Evolutionary conservation across 2,329 filamentous ascomycete species (phyloP).

Genomic region (Colletotrichum somersetense): DNA sequence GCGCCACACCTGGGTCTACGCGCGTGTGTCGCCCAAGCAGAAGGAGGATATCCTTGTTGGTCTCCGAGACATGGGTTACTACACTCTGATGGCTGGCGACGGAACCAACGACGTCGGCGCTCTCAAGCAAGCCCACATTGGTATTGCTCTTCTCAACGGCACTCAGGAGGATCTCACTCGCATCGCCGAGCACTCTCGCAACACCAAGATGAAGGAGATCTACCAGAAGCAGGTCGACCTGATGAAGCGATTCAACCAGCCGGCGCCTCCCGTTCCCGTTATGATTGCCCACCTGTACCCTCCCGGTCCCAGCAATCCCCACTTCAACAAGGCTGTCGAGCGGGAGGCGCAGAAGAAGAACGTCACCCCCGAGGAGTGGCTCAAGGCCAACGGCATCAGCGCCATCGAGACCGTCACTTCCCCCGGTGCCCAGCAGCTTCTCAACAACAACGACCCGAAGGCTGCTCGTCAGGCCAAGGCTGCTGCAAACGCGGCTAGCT

Average conservation of each 20-base stretch:
- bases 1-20: slow-evolving; percentile 96
- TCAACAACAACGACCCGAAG: slow-evolving; percentile 62
- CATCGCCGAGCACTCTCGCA: slow-evolving; percentile 93
- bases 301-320: slow-evolving; percentile 89
- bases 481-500: slow-evolving; percentile 77
- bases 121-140: slow-evolving; percentile 97
- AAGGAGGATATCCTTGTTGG: slow-evolving; percentile 99
- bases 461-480: slow-evolving; percentile 74
- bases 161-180: slow-evolving; percentile 90
- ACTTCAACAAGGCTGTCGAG: slow-evolving; percentile 92
- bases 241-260: slow-evolving; percentile 96
- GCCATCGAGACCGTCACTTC: slow-evolving; percentile 74
- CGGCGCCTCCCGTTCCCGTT: slow-evolving; percentile 89
- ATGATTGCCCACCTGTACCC: slow-evolving; percentile 96
- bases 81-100: slow-evolving; percentile 98
- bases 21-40: slow-evolving; percentile 97
- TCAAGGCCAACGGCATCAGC: slow-evolving; percentile 65
- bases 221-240: slow-evolving; percentile 95
- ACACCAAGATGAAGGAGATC: slow-evolving; percentile 97
- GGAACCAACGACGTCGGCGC: slow-evolving; percentile 98
- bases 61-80: slow-evolving; percentile 96
- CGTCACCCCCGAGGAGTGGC: slow-evolving; percentile 70
- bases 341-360: slow-evolving; percentile 86
- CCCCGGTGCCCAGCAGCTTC: slow-evolving; percentile 72
- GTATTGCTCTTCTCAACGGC: slow-evolving; percentile 94